A percentile compares a stretch with the other conserved stretches of the same genome.
phyloP scores from a whole-genome alignment of 106 monocot species.

The Amphibolis antarctica region DNA sequence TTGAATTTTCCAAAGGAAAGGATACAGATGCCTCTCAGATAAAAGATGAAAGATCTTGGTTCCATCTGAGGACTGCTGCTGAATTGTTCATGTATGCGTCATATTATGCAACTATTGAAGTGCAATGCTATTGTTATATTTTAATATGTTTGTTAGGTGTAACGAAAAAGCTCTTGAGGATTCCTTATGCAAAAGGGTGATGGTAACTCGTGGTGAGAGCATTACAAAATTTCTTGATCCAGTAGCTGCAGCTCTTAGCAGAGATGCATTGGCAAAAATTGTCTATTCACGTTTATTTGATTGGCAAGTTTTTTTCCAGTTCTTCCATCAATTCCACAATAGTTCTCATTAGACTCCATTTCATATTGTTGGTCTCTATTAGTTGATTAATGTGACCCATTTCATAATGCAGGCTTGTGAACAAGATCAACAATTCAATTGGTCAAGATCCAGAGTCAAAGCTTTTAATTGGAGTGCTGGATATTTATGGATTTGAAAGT shows the following conservation, averaged over 20 bases:
- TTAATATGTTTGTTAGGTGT: slow-evolving; percentile 33
- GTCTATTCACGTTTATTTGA: slow-evolving; percentile 83
- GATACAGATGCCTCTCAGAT: slow-evolving; percentile 19
- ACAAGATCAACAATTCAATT: slow-evolving; percentile 71
- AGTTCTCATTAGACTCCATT: not conserved
- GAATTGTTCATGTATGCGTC: slow-evolving; percentile 7
- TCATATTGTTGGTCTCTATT: not conserved
- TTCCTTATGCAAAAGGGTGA: slow-evolving; percentile 63
- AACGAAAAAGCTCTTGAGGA: slow-evolving; percentile 44
- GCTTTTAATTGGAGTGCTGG: slow-evolving; percentile 66
- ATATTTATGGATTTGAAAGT: slow-evolving; percentile 90
- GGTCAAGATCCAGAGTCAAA: slow-evolving; percentile 79
- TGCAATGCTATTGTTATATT: not conserved
- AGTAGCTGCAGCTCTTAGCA: slow-evolving; percentile 42
- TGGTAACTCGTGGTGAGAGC: slow-evolving; percentile 70
- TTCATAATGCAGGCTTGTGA: slow-evolving; percentile 49
- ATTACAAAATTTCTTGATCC: slow-evolving; percentile 58
- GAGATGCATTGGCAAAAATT: slow-evolving; percentile 82
- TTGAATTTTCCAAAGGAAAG: slow-evolving; percentile 19
- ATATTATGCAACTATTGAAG: not conserved
- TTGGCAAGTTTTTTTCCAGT: slow-evolving; percentile 28
- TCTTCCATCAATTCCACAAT: not conserved
- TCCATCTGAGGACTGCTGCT: slow-evolving; percentile 20
- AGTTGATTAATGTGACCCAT: not conserved
- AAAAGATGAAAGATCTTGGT: slow-evolving; percentile 21